Evolutionary conservation across 225 moss, liverwort and hornwort genomes (phyloP).

Genomic region (Neckera pumila): DNA sequence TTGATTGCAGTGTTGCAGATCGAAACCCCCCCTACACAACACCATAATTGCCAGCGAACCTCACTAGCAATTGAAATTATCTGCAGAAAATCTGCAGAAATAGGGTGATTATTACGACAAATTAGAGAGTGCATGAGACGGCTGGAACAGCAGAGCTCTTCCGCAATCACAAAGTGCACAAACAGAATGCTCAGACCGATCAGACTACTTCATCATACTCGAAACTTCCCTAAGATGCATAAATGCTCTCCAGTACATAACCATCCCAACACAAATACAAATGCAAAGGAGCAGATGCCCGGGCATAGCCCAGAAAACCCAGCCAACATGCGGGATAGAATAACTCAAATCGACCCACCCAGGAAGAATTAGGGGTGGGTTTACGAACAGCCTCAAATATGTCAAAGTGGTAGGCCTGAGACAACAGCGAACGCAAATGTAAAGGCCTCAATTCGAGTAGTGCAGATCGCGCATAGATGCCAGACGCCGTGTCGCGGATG

Average conservation of each 20-base stretch:
- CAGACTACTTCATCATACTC: not conserved
- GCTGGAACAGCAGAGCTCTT: not conserved
- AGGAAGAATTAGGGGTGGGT: not conserved
- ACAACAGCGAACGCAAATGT: not conserved
- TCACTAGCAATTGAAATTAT: not conserved
- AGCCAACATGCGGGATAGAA: not conserved
- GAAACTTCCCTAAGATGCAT: not conserved
- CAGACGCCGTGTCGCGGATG: not conserved
- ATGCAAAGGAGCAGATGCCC: not conserved
- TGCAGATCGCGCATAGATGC: not conserved
- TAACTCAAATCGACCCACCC: not conserved
- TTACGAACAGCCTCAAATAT: not conserved
- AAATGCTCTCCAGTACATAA: not conserved
- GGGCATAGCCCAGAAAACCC: not conserved
- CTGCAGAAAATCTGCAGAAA: not conserved
- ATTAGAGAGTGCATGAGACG: not conserved
- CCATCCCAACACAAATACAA: not conserved
- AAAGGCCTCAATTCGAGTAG: not conserved
- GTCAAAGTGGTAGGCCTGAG: not conserved
- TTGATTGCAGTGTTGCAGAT: slow-evolving; percentile 55
- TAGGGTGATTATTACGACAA: not conserved
- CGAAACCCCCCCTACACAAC: slow-evolving; percentile 1
- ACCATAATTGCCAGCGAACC: not conserved
- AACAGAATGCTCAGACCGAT: not conserved
- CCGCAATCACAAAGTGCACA: too few relatives aligned